Conservation (phyloP, 805 yeast genomes). For the Saturnispora galanensis region DNA sequence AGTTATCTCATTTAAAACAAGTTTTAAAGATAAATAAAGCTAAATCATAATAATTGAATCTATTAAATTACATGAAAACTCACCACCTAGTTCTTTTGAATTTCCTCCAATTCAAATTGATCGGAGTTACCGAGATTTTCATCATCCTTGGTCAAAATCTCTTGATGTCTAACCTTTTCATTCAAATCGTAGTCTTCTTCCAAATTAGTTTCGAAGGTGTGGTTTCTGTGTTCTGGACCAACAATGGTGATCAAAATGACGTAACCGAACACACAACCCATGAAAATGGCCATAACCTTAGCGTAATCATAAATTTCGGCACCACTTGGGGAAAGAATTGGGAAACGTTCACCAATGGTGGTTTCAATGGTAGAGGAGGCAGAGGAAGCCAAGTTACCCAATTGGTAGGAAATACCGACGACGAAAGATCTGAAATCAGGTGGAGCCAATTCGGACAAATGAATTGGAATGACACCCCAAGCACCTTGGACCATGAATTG, state of each 20-base stretch:
- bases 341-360: slow-evolving; percentile 49
- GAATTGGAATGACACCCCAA: slow-evolving; percentile 60
- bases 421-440: slow-evolving; percentile 55
- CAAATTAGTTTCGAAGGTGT: slow-evolving; percentile 17
- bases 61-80: not conserved
- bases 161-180: slow-evolving; percentile 13
- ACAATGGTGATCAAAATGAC: slow-evolving; percentile 39
- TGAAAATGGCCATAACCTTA: slow-evolving; percentile 55
- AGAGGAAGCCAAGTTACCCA: slow-evolving; percentile 59
- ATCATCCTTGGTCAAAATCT: slow-evolving; percentile 6
- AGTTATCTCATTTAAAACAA: no score
- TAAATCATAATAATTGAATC: no score
- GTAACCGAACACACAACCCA: slow-evolving; percentile 52
- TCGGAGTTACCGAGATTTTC: slow-evolving; percentile 10
- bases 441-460: slow-evolving; percentile 51
- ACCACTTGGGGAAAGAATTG: slow-evolving; percentile 27
- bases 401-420: slow-evolving; percentile 54
- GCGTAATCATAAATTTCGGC: slow-evolving; percentile 37
- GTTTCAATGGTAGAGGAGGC: slow-evolving; percentile 64
- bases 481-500: slow-evolving; percentile 61
- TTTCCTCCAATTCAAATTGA: not conserved
- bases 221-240: slow-evolving; percentile 49
- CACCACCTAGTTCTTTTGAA: not conserved
- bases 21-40: no score
- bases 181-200: slow-evolving; percentile 12